Evolutionary conservation across 345 rosid genomes (phyloP).

Genomic region (Citropsis articulata): DNA sequence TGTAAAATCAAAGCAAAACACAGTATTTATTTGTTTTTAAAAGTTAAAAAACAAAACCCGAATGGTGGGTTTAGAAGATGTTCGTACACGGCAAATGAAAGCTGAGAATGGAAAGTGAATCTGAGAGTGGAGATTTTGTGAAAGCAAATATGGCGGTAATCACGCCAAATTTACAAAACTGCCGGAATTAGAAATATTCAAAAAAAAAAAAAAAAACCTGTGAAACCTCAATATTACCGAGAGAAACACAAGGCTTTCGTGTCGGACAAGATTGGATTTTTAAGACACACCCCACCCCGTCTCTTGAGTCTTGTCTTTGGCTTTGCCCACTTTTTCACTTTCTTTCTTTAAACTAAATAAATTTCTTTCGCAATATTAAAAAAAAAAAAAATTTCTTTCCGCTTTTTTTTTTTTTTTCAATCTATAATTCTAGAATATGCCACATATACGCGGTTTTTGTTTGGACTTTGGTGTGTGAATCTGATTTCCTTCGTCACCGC

Average conservation of each 20-base stretch:
- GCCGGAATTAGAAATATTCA: background rate
- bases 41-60: background rate
- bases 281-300: background rate
- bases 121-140: background rate
- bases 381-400: no score
- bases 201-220: no score
- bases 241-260: background rate
- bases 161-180: conserved; percentile 12
- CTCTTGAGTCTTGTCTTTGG: background rate
- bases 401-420: no score
- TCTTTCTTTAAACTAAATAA: background rate
- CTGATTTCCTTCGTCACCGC: background rate
- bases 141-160: conserved; percentile 24
- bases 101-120: conserved; percentile 7
- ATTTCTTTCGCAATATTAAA: no score
- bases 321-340: background rate
- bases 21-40: background rate
- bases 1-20: background rate
- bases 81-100: conserved; percentile 10
- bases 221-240: conserved; percentile 7
- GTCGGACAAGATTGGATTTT: conserved; percentile 5
- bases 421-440: background rate
- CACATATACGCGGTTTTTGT: background rate
- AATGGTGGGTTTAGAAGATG: background rate
- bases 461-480: background rate